phyloP scores from a whole-genome alignment of 2,329 filamentous ascomycete species.

The Teratosphaeria nubilosa region DNA sequence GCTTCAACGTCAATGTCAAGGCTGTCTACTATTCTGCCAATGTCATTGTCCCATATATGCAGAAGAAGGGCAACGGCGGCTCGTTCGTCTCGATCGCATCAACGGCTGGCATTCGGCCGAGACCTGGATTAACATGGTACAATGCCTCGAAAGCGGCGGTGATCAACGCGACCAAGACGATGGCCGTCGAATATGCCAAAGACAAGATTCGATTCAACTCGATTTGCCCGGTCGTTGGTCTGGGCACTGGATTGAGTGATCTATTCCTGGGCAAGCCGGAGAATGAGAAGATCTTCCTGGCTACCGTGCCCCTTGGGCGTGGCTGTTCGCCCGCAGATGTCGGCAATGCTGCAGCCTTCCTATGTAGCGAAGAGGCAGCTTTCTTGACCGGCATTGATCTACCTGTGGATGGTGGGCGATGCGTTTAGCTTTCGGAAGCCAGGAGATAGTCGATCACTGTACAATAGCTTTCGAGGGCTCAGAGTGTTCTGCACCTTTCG shows the following conservation, averaged over 20 bases:
- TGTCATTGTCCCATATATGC: slow-evolving; percentile 51
- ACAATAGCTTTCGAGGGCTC: not conserved
- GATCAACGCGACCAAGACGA: slow-evolving; percentile 49
- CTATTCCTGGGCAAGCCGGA: slow-evolving; percentile 51
- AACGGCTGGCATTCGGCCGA: slow-evolving; percentile 51
- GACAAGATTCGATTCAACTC: slow-evolving; percentile 64
- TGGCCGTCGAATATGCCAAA: slow-evolving; percentile 64
- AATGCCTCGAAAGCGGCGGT: slow-evolving; percentile 60
- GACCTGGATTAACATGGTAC: slow-evolving; percentile 58
- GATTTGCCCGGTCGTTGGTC: slow-evolving; percentile 41
- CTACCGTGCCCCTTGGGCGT: slow-evolving; percentile 46
- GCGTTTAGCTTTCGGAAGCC: slow-evolving; percentile 20
- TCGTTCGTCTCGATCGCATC: slow-evolving; percentile 58
- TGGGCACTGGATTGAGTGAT: slow-evolving; percentile 22
- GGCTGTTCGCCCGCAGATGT: slow-evolving; percentile 54
- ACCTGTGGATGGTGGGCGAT: slow-evolving; percentile 50
- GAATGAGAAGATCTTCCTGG: slow-evolving; percentile 46
- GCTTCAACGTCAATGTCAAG: slow-evolving; percentile 61
- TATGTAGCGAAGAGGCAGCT: slow-evolving; percentile 60
- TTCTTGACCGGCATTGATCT: slow-evolving; percentile 67
- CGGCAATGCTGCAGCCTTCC: slow-evolving; percentile 58
- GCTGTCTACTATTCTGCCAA: slow-evolving; percentile 52
- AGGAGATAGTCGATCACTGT: not conserved
- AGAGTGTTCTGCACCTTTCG: not conserved
- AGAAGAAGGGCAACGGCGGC: slow-evolving; percentile 47